Evolutionary conservation across 148 eudicot genomes (phyloP).

Genomic region (Polygonum maritimum): DNA sequence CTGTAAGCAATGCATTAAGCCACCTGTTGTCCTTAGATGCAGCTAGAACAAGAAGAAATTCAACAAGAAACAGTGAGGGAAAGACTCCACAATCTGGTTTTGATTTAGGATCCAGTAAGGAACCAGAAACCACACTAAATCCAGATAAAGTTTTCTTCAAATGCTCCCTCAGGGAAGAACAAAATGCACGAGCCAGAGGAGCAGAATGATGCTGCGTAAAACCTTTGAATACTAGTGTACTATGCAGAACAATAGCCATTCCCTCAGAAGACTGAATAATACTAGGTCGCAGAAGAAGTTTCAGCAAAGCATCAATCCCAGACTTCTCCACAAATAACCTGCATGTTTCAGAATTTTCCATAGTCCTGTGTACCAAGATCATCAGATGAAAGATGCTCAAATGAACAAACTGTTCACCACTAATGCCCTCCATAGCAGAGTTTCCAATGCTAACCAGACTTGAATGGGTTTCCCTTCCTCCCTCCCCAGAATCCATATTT

Average conservation of each 20-base stretch:
- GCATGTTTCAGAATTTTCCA: slow-evolving; percentile 96
- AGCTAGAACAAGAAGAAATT: slow-evolving; percentile 82
- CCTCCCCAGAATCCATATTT: slow-evolving; percentile 73
- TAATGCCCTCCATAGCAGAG: slow-evolving; percentile 37
- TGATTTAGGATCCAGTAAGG: slow-evolving; percentile 60
- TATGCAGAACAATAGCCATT: slow-evolving; percentile 91
- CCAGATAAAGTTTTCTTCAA: slow-evolving; percentile 65
- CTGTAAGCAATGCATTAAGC: slow-evolving; percentile 82
- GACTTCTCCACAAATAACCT: slow-evolving; percentile 89
- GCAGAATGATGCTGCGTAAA: slow-evolving; percentile 96
- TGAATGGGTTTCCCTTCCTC: slow-evolving; percentile 41
- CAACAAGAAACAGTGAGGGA: slow-evolving; percentile 74
- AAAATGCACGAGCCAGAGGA: slow-evolving; percentile 76
- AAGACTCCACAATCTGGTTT: slow-evolving; percentile 53
- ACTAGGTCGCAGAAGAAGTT: slow-evolving; percentile 72
- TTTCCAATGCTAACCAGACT: slow-evolving; percentile 25
- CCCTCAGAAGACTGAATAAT: slow-evolving; percentile 92
- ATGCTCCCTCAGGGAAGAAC: slow-evolving; percentile 61
- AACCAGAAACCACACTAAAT: slow-evolving; percentile 48
- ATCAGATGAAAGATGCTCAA: slow-evolving; percentile 82
- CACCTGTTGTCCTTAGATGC: slow-evolving; percentile 93
- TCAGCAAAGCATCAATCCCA: slow-evolving; percentile 80
- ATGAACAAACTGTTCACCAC: slow-evolving; percentile 73
- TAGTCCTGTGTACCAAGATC: slow-evolving; percentile 91
- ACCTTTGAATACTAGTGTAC: slow-evolving; percentile 88